Base-by-base conservation (phyloP, 352 stramenopile genomes). In the Phytophthora hybrid region DNA sequence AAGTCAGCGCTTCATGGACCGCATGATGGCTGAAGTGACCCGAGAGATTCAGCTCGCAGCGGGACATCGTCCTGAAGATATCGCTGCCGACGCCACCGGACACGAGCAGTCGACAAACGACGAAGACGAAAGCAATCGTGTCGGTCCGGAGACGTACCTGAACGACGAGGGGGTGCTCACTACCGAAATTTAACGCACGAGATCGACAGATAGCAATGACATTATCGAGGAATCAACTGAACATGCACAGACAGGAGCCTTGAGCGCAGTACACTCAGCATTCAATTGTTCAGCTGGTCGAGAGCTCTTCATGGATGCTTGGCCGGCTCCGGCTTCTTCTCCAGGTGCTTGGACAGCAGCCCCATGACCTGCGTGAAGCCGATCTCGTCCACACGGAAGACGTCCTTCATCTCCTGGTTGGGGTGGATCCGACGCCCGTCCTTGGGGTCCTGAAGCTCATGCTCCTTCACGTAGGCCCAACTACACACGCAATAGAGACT, bases 1-100 rank as follows among this genome's bases (percentile, higher is more conserved):
- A 74, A 92, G 75, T 59, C 87, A 94, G 64, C 84, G 85, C 52
- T 88, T 94, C 65, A 90, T 94, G 87, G 87, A 94, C 61, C 83
- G 79, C 32, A 94, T 94, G 82, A 69, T 94, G 66, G 81, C 90
- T 56, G 87, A 93, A 58, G 82, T 82, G 29, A 76, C 59, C 47
- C 79, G 81, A 19, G 83, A 92, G 56, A 81, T 88, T 60, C 69
- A 86, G 29, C 59, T 88, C 5, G 69, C 66, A 11, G 67, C 77
- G 23, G 58, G 61, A 14, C 66, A 54, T 65, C 46, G 66, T 56
- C 56, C 44, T 41, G 39, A 26, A 14, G 37, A 51, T 18, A 52
- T 60, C 8, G 4, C 34, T 23, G 7, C 13, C 23, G 16, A 26
- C 58, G 23, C 68, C 59, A 31, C 5, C 7, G 73, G 69, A 37